Evolutionary conservation across 192 early-diverging fungal genomes (phyloP), one percentile per base, ranked within the genome.

Genomic region (Allomyces macrogynus): DNA sequence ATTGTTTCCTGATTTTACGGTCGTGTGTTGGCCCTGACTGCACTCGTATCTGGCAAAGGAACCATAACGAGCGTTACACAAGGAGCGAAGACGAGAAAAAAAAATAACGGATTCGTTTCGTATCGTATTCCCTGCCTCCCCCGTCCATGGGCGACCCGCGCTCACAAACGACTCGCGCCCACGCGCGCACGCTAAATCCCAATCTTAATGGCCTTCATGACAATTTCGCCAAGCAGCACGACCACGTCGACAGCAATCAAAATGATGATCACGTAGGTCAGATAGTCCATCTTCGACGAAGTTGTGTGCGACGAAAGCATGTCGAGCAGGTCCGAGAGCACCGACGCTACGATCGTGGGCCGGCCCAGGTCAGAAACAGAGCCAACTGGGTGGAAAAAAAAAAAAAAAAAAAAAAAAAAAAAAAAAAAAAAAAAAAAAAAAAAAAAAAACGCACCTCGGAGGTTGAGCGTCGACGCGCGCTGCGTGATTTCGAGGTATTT

Each of bases 251-350:
- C 66, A 65, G 74, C 88, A 76, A 96, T 96, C 49, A 96, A 78
- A 61, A 89, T 83, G 67, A 96, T 96, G 2, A 96, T 88, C 65
- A 96, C 93, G 86, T 90, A 91, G 68, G 93, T 91, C 24, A 94
- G 77, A 63, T 89, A 86, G 69, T 93, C 92, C 62, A 83, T 18
- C 66, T 97, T 90, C 49, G 86, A 87, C 40, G 86, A 87, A 32
- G 87, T 94, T 65, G 92, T 77, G 68, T 97, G 92, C 40, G 93
- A 90, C 66, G 89, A 91, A 42, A 97, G 76, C 91, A 97, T 93
- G 43, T 94, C 92, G 68, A 97, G 74, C 62, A 97, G 73, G 71
- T 95, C 88, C 69, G 40, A 14, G 43, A 62, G 23, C 23, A 61
- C 65, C 66, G 20, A 22, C 14, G 20, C 26, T 65, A 23, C 16